These are phyloP conservation scores for Leishmania arabica DNA, from an alignment of 208 protist genomes.

Conservation along the genomic window DNA sequence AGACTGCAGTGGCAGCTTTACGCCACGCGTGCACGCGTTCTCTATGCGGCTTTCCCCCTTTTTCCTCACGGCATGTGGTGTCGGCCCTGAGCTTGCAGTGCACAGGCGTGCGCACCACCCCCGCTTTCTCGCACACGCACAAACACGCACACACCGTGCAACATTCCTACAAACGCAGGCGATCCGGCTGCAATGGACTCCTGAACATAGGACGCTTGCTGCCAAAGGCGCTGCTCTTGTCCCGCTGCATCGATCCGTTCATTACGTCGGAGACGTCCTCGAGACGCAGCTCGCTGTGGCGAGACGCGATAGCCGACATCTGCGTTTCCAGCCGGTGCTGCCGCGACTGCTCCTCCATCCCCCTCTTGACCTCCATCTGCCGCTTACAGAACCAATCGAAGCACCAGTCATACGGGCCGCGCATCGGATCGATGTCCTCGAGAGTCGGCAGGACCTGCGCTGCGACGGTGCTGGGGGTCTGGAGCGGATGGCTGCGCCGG, in stretches of 20 bases:
- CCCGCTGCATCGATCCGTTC: conserved; percentile 8
- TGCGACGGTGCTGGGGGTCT: conserved; percentile 25
- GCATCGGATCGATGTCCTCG: conserved; percentile 33
- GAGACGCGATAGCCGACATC: neutral
- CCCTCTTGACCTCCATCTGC: conserved; percentile 43
- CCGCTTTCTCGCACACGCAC: neutral
- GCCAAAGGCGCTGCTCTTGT: conserved; percentile 17
- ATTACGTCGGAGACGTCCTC: conserved; percentile 21
- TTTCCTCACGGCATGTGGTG: neutral
- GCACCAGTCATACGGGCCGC: conserved; percentile 73
- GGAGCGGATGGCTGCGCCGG: conserved; percentile 10
- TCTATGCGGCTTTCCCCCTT: neutral
- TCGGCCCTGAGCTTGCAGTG: neutral
- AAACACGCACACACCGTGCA: neutral
- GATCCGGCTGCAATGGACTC: neutral
- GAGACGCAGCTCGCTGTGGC: conserved; percentile 13
- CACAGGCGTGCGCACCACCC: neutral
- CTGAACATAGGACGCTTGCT: conserved; percentile 25
- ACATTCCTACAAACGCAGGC: conserved; percentile 1
- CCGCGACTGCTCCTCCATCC: conserved; percentile 16
- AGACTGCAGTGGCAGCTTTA: neutral
- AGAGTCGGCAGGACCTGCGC: conserved; percentile 14
- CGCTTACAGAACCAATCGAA: conserved; percentile 90
- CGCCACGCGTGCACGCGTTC: neutral
- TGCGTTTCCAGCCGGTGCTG: neutral